Percentiles rank a stretch among this genome's conserved stretches.
Evolutionary conservation across 768 basidiomycete genomes (phyloP).

Genomic region (Coprinellus micaceus): DNA sequence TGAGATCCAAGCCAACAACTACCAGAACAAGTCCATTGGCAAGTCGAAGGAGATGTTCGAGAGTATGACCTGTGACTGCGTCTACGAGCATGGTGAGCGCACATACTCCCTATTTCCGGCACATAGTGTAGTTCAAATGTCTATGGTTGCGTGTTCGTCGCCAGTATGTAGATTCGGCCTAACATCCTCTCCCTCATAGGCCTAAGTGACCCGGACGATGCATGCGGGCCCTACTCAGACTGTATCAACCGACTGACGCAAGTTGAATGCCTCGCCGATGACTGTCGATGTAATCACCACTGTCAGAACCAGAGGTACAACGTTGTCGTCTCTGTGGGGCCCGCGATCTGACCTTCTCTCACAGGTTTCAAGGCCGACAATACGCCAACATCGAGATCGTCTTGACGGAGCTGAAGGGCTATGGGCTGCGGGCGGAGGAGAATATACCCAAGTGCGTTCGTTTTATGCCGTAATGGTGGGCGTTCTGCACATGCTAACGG

Average conservation of each 20-base stretch:
- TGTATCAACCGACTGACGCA: conserved; percentile 98
- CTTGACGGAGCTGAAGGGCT: conserved; percentile 93
- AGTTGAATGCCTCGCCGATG: conserved; percentile 89
- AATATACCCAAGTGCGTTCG: conserved; percentile 60
- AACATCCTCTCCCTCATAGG: conserved; percentile 35
- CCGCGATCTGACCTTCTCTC: conserved; percentile 8
- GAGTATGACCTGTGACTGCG: conserved; percentile 94
- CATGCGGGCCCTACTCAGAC: conserved; percentile 85
- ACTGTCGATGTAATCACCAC: conserved; percentile 76
- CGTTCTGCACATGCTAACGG: conserved; percentile 5
- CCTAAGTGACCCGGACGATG: conserved; percentile 53
- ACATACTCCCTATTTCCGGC: conserved; percentile 11
- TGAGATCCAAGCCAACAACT: conserved; percentile 74
- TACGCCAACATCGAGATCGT: conserved; percentile 90
- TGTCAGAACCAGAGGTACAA: conserved; percentile 91
- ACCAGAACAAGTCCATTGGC: conserved; percentile 86
- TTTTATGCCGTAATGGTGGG: neutral
- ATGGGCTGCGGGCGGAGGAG: conserved; percentile 75
- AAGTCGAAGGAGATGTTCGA: conserved; percentile 84
- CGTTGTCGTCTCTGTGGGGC: conserved; percentile 18
- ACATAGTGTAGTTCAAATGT: neutral
- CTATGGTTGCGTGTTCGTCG: conserved; percentile 4
- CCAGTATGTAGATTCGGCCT: neutral
- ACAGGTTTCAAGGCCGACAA: conserved; percentile 81
- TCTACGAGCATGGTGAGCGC: conserved; percentile 75